phyloP scores from a whole-genome alignment of 2,329 filamentous ascomycete species.

The Colletotrichum sojae region DNA sequence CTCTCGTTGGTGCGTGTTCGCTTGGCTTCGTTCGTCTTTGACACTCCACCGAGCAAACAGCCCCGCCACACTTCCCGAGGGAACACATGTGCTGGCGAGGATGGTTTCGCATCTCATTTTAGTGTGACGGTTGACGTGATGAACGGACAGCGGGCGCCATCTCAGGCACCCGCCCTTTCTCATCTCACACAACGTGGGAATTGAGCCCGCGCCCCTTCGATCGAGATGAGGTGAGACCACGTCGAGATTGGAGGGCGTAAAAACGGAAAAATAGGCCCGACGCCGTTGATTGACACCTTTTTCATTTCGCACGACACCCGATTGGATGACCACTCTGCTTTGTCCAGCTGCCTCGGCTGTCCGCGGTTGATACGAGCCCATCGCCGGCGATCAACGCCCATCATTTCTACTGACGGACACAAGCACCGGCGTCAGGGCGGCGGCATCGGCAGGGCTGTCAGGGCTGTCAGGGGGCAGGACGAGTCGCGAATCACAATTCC shows the following conservation, averaged over 20 bases:
- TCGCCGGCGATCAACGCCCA: conserved; percentile 8
- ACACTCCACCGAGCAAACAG: too few species aligned
- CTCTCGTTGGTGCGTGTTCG: neutral
- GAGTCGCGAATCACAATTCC: conserved; percentile 8
- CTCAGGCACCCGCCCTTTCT: too few species aligned
- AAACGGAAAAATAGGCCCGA: too few species aligned
- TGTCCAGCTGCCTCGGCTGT: conserved; percentile 10
- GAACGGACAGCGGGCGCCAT: too few species aligned
- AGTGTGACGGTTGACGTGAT: too few species aligned
- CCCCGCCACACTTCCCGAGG: too few species aligned
- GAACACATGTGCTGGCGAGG: too few species aligned
- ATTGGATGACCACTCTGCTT: conserved; percentile 5
- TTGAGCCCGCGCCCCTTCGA: too few species aligned
- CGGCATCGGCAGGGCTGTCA: neutral
- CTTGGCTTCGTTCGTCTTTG: neutral
- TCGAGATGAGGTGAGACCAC: too few species aligned
- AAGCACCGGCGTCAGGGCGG: conserved; percentile 2
- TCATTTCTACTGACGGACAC: conserved; percentile 25
- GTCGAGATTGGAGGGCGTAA: too few species aligned
- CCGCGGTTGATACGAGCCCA: conserved; percentile 14
- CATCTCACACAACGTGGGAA: too few species aligned
- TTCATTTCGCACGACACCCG: neutral
- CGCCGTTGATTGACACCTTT: neutral
- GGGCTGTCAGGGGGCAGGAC: neutral
- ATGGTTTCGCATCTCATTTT: too few species aligned